Conservation (phyloP, 2,329 filamentous ascomycete genomes). For the Aspergillus texensis region DNA sequence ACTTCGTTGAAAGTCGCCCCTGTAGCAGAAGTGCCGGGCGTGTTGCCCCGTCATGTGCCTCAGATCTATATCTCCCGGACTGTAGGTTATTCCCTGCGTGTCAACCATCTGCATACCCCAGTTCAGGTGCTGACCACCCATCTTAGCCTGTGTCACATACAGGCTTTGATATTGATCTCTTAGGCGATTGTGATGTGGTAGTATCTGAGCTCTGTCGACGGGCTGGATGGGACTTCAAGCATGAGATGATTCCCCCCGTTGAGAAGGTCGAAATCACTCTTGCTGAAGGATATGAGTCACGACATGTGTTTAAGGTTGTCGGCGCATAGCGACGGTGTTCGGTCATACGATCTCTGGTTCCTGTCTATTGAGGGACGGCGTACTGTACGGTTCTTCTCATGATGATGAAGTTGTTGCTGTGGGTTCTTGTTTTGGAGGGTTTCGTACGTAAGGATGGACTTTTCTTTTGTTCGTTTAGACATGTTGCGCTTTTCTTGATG, state of each 20-base stretch:
- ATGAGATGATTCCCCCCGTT: slow-evolving; percentile 77
- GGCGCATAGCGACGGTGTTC: slow-evolving; percentile 43
- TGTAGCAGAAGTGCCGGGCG: slow-evolving; percentile 86
- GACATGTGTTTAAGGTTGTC: slow-evolving; percentile 46
- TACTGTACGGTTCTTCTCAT: slow-evolving; percentile 24
- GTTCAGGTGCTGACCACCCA: slow-evolving; percentile 12
- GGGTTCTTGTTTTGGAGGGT: slow-evolving; percentile 7
- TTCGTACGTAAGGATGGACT: slow-evolving; percentile 5
- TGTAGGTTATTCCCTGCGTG: slow-evolving; percentile 42
- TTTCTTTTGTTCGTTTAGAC: slow-evolving; percentile 10
- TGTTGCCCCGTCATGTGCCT: slow-evolving; percentile 75
- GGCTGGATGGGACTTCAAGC: slow-evolving; percentile 76
- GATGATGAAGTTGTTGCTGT: slow-evolving; percentile 13
- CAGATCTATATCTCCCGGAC: slow-evolving; percentile 89
- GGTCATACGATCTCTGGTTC: slow-evolving; percentile 21
- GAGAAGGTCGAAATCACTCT: slow-evolving; percentile 62
- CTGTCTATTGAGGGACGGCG: slow-evolving; percentile 30
- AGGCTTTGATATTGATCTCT: slow-evolving; percentile 92
- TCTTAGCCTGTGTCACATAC: slow-evolving; percentile 75
- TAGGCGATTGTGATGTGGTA: slow-evolving; percentile 93
- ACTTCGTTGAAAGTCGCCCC: slow-evolving; percentile 95
- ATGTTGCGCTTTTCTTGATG: background rate
- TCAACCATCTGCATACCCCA: background rate
- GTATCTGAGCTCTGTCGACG: slow-evolving; percentile 83
- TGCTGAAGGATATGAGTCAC: slow-evolving; percentile 51